These are phyloP conservation scores for Akanthomyces uredinophilus DNA, from an alignment of 2,329 filamentous ascomycete genomes.

Conservation along the genomic window DNA sequence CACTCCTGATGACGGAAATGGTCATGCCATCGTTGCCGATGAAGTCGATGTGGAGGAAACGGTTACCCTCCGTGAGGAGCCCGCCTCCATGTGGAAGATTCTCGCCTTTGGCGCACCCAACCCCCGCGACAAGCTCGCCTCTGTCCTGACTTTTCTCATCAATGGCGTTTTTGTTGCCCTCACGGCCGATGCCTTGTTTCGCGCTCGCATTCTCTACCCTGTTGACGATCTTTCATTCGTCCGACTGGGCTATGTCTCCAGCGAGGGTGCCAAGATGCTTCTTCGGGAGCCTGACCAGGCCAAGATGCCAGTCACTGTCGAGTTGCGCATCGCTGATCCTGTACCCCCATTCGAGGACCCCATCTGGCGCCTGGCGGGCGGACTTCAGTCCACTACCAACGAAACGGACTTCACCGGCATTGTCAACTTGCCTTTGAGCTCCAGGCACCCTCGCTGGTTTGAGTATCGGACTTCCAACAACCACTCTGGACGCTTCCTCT, in stretches of 20 bases:
- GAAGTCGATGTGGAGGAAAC: constrained; percentile 61
- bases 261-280: constrained; percentile 71
- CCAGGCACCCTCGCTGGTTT: constrained; percentile 69
- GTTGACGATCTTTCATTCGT: constrained; percentile 77
- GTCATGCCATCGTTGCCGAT: constrained; percentile 35
- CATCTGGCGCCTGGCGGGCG: constrained; percentile 63
- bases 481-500: constrained; percentile 74
- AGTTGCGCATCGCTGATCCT: constrained; percentile 53
- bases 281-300: constrained; percentile 75
- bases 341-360: constrained; percentile 49
- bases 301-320: constrained; percentile 70
- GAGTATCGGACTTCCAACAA: constrained; percentile 85
- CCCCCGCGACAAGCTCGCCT: constrained; percentile 60
- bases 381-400: constrained; percentile 60
- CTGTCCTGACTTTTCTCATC: constrained; percentile 62
- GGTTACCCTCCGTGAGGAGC: constrained; percentile 52
- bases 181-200: constrained; percentile 72
- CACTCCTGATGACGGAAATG: constrained; percentile 24
- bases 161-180: constrained; percentile 67
- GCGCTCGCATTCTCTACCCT: constrained; percentile 64
- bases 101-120: constrained; percentile 73
- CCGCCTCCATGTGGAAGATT: constrained; percentile 54
- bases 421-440: constrained; percentile 57
- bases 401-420: constrained; percentile 78
- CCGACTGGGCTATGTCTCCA: constrained; percentile 80